Base-by-base conservation (phyloP, 805 yeast species). In the Diddensiella santjacobensis region DNA sequence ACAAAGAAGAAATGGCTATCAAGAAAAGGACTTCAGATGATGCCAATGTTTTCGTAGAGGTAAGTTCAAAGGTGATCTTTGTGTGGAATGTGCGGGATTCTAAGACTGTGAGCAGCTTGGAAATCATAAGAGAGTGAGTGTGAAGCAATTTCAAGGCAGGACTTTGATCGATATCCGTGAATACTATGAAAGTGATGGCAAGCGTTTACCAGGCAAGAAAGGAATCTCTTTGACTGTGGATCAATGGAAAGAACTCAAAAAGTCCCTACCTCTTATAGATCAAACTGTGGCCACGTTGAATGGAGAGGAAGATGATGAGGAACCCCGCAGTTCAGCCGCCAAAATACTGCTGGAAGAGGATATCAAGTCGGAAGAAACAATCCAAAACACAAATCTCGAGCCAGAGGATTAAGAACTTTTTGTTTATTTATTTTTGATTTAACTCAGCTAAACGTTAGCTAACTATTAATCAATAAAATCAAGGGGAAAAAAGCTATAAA, bases 151-250 rank as follows among this genome's bases (percentile, higher is more conserved):
- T 71, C 81, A 84, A 47, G 81, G 81, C 44, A 69, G 71, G 48
- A 77, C 77, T 29, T 68, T 89, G 55, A 79, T 91, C 11, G 96
- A 90, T 59, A 85, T 90, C 45, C 76, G 98, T 50, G 96, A 90
- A 63, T 88, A 72, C 68, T 90, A 87, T 64, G 36, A 45, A 22
- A 41, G 46, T 51, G 78, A 80, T 43, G 83, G 83, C 3, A 83
- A 80, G 51, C 72, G 75, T 69, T 74, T 74, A 51, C 98, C 98
- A 0, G 95, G 96, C 0, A 83, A 80, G 60, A 90, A 90, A 66
- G 68, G 69, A 1, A 64, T 64, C 22, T 57, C 68, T 31, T 49
- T 64, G 45, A 56, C 57, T 8, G 49, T 42, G 19, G 62, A 55
- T 2, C 47, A 39, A 17, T 64, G 66, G 64, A 44, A 44, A 10